These are phyloP conservation scores for Cucurbita maxima DNA, from an alignment of 306 rosid genomes.

Conservation along the genomic window DNA sequence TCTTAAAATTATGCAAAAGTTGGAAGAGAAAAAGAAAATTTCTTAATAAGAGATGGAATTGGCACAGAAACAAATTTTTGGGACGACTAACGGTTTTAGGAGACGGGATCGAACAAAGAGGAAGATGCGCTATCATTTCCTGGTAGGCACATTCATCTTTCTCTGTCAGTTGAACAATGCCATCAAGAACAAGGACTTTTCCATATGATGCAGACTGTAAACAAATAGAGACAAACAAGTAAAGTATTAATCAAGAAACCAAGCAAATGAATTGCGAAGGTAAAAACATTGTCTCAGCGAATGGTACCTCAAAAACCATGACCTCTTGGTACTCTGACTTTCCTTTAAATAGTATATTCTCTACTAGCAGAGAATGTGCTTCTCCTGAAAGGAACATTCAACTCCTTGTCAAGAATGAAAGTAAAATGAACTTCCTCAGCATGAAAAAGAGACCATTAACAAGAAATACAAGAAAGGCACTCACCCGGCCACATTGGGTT, in stretches of 20 bases:
- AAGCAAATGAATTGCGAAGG: background rate
- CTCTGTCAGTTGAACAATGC: slow-evolving; percentile 90
- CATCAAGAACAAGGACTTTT: slow-evolving; percentile 95
- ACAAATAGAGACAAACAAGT: background rate
- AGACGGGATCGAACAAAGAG: slow-evolving; percentile 80
- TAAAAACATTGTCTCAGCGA: background rate
- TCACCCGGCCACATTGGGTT: slow-evolving; percentile 99
- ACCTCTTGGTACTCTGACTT: slow-evolving; percentile 85
- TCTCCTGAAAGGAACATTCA: slow-evolving; percentile 38
- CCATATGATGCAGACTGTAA: slow-evolving; percentile 75
- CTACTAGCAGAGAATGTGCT: slow-evolving; percentile 76
- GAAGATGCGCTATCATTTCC: slow-evolving; percentile 97
- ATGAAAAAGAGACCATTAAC: background rate
- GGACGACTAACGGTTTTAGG: slow-evolving; percentile 54
- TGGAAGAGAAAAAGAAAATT: background rate
- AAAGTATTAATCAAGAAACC: slow-evolving; percentile 7
- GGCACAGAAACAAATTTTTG: background rate
- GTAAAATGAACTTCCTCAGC: background rate
- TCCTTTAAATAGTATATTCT: slow-evolving; percentile 48
- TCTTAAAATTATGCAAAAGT: background rate
- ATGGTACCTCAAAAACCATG: slow-evolving; percentile 71
- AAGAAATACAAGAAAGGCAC: background rate
- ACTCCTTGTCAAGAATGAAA: background rate
- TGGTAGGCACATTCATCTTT: slow-evolving; percentile 98
- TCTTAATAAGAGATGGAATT: background rate